phyloP scores from a whole-genome alignment of 2,329 filamentous ascomycete genomes.

The Verticillium alfalfae region DNA sequence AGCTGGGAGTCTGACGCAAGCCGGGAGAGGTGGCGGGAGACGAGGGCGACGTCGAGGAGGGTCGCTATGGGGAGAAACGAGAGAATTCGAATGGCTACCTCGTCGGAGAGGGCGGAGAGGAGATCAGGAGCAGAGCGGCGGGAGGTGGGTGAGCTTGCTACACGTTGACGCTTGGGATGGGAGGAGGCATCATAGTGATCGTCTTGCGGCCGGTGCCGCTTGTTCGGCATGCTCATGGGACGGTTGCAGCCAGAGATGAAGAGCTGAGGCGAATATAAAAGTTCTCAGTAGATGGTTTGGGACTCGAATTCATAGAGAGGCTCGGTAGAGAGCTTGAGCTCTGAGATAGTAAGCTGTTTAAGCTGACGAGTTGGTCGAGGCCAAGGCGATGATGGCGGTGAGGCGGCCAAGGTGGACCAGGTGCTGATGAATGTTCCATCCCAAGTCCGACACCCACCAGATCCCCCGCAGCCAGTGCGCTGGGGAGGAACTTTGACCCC shows the following conservation, averaged over 20 bases:
- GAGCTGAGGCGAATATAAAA: too few relatives aligned
- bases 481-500: too few relatives aligned
- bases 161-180: not conserved
- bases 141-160: not conserved
- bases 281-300: too few relatives aligned
- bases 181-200: not conserved
- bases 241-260: not conserved
- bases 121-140: not conserved
- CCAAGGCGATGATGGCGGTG: too few relatives aligned
- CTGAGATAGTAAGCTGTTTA: too few relatives aligned
- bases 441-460: too few relatives aligned
- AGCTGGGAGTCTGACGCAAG: slow-evolving; percentile 78
- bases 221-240: not conserved
- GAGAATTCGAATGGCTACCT: slow-evolving; percentile 79
- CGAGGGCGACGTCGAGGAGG: slow-evolving; percentile 55
- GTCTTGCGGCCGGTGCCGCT: not conserved
- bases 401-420: too few relatives aligned
- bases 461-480: too few relatives aligned
- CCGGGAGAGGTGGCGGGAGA: slow-evolving; percentile 70
- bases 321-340: too few relatives aligned
- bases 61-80: slow-evolving; percentile 66
- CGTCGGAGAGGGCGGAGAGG: slow-evolving; percentile 74
- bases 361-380: too few relatives aligned
- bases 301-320: too few relatives aligned
- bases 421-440: too few relatives aligned